Evolutionary conservation across 2,329 filamentous ascomycete species (phyloP), one percentile per base, ranked within the genome.

Genomic region (Atkinsonella hypoxylon): DNA sequence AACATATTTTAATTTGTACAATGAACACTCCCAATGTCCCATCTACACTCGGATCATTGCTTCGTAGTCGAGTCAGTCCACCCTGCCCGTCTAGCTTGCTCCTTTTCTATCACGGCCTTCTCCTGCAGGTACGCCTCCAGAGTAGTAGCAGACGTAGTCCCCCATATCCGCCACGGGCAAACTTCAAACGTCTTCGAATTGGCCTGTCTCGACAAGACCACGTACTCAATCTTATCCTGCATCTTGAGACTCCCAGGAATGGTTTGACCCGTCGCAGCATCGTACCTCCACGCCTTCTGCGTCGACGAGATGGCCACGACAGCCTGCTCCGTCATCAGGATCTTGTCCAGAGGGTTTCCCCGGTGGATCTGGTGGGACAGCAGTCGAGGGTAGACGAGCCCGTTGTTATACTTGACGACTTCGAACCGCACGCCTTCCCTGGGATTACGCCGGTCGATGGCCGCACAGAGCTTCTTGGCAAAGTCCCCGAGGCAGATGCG

Each of bases 141-240:
- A 1, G 73, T 75, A 12, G 76, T 79, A 57, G 78, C 73, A 41
- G 74, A 64, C 31, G 78, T 68, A 18, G 79, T 83, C 13, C 84
- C 83, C 76, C 82, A 84, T 47, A 87, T 64, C 61, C 70, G 73
- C 84, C 84, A 88, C 2, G 73, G 69, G 30, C 64, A 67, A 51
- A 72, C 63, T 60, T 69, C 61, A 56, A 69, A 77, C 18, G 75
- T 77, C 49, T 60, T 64, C 45, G 66, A 67, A 59, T 74, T 67
- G 42, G 76, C 55, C 31, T 64, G 51, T 30, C 72, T 61, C 59
- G 80, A 78, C 44, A 88, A 56, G 39, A 85, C 81, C 4, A 88
- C 55, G 59, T 87, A 79, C 69, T 89, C 85, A 1, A 73, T 63
- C 57, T 82, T 72, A 47, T 77, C 68, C 58, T 76, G 74, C 55